Evolutionary conservation across 345 rosid species (phyloP).

Genomic region (Syzygium oleosum): DNA sequence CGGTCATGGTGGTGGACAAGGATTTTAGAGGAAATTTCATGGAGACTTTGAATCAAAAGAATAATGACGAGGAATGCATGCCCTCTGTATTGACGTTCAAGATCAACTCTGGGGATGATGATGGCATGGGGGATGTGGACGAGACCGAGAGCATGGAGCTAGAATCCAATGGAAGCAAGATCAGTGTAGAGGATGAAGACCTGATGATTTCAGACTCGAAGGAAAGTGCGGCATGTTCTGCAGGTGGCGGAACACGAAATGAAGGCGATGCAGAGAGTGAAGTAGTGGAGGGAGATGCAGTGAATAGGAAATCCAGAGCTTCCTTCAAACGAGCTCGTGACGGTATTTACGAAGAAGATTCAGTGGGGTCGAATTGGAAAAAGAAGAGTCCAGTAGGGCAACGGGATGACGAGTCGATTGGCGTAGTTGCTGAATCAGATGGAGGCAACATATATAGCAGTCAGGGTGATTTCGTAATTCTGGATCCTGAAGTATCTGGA

Average conservation of each 20-base stretch:
- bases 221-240: conserved; percentile 1
- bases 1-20: conserved; percentile 33
- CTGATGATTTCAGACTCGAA: background rate
- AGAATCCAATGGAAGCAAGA: conserved; percentile 6
- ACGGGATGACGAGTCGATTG: background rate
- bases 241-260: background rate
- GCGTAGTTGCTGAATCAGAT: background rate
- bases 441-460: background rate
- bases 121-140: conserved; percentile 3
- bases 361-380: background rate
- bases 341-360: conserved; percentile 1
- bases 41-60: background rate
- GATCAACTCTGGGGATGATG: conserved; percentile 8
- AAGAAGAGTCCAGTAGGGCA: background rate
- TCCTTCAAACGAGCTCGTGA: background rate
- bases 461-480: background rate
- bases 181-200: conserved; percentile 3
- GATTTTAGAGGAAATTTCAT: conserved; percentile 49
- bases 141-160: conserved; percentile 10
- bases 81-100: conserved; percentile 1
- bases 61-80: conserved; percentile 7
- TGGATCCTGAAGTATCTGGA: conserved; percentile 4
- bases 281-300: conserved; percentile 2
- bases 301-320: background rate
- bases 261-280: conserved; percentile 13